These are phyloP conservation scores for Protea cynaroides DNA, from an alignment of 164 flowering plant species.

Conservation along the genomic window DNA sequence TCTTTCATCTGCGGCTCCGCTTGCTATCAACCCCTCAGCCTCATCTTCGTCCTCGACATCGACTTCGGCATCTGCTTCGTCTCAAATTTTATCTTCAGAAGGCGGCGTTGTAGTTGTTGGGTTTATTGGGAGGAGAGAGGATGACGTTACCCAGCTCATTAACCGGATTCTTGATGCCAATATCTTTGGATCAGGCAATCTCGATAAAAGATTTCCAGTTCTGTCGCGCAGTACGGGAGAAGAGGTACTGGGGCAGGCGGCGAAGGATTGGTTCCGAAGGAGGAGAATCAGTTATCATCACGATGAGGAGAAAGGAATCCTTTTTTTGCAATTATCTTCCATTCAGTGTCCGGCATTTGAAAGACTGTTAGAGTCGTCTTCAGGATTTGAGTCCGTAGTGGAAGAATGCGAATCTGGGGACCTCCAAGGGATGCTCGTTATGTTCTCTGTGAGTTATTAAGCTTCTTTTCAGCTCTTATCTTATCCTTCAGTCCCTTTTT, in stretches of 20 bases:
- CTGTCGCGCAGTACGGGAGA: conserved; percentile 9
- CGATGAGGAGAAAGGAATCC: conserved; percentile 58
- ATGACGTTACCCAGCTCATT: conserved; percentile 46
- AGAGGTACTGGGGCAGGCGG: conserved; percentile 26
- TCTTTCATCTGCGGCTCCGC: neutral
- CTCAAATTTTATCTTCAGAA: conserved; percentile 23
- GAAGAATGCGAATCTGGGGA: conserved; percentile 61
- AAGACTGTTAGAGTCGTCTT: conserved; percentile 8
- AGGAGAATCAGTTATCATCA: conserved; percentile 55
- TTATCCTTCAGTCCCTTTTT: neutral
- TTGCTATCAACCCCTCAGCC: conserved; percentile 2
- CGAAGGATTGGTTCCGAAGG: conserved; percentile 41
- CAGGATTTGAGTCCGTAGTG: conserved; percentile 34
- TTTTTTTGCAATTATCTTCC: conserved; percentile 54
- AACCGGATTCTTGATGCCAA: conserved; percentile 63
- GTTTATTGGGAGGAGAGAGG: conserved; percentile 46
- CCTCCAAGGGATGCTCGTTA: conserved; percentile 68
- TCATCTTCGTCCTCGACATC: conserved; percentile 14
- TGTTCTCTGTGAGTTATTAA: conserved; percentile 68
- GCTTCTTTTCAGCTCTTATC: neutral
- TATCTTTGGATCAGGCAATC: conserved; percentile 64
- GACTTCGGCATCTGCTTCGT: conserved; percentile 19
- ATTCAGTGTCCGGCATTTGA: conserved; percentile 26
- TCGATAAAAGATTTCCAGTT: conserved; percentile 23
- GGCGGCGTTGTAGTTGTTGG: conserved; percentile 85